phyloP scores from a whole-genome alignment of 108 stramenopile genomes.

The Schizochytrium sp. region DNA sequence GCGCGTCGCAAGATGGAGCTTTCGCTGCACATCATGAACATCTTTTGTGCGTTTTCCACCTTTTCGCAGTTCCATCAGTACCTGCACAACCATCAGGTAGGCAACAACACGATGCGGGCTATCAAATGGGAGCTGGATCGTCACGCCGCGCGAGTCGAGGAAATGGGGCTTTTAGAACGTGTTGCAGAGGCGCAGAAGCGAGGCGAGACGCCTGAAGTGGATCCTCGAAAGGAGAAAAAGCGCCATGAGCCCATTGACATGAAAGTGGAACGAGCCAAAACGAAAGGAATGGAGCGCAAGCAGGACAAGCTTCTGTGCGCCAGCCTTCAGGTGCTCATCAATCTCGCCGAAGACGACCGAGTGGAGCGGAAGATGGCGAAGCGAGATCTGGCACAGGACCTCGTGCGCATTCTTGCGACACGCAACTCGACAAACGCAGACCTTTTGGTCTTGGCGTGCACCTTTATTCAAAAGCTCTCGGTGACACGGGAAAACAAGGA shows the following conservation, averaged over 20 bases:
- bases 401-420: constrained; percentile 16
- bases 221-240: background rate
- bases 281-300: constrained; percentile 18
- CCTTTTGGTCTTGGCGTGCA: constrained; percentile 33
- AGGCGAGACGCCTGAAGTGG: background rate
- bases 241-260: background rate
- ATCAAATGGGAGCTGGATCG: constrained; percentile 33
- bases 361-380: constrained; percentile 53
- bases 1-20: constrained; percentile 48
- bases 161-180: background rate
- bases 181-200: constrained; percentile 13
- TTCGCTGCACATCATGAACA: constrained; percentile 47
- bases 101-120: constrained; percentile 38
- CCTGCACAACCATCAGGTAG: constrained; percentile 45
- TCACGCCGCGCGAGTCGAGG: background rate
- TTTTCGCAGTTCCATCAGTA: constrained; percentile 54
- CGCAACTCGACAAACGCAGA: background rate
- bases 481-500: constrained; percentile 53
- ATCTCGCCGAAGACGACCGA: constrained; percentile 50
- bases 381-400: background rate
- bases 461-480: constrained; percentile 51
- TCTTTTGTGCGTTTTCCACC: constrained; percentile 53
- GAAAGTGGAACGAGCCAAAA: constrained; percentile 24
- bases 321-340: constrained; percentile 46
- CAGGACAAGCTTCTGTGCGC: constrained; percentile 54